phyloP scores from a whole-genome alignment of 495 filamentous ascomycete genomes.

The Cercophora sp. region DNA sequence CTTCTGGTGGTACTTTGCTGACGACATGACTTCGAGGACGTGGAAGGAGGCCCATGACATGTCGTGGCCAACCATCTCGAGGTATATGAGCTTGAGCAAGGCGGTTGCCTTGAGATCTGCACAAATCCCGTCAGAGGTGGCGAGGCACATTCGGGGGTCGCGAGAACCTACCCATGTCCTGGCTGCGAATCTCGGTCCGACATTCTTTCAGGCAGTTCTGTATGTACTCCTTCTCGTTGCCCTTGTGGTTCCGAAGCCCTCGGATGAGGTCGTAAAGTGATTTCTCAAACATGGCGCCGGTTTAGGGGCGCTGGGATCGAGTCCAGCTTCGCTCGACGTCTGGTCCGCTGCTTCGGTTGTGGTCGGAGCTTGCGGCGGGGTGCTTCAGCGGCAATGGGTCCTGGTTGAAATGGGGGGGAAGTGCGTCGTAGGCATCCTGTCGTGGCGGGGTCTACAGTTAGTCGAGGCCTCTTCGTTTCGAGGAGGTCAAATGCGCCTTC shows the following conservation, averaged over 20 bases:
- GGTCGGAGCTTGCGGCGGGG: too few species aligned
- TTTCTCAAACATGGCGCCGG: conserved; percentile 63
- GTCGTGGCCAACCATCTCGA: conserved; percentile 98
- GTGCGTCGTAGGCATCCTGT: conserved; percentile 8
- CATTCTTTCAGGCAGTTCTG: conserved; percentile 90
- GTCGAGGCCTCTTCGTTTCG: too few species aligned
- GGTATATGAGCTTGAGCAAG: conserved; percentile 87
- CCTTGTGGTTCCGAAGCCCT: conserved; percentile 89
- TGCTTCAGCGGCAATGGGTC: background rate
- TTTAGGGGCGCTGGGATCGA: background rate
- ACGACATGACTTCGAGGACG: conserved; percentile 98
- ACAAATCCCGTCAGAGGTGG: too few species aligned
- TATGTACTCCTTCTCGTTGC: conserved; percentile 89
- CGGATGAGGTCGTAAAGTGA: conserved; percentile 98
- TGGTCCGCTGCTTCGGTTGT: too few species aligned
- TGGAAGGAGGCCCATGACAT: conserved; percentile 99
- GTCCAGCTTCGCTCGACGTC: conserved; percentile 2
- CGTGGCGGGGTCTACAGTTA: too few species aligned
- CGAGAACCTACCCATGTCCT: conserved; percentile 74
- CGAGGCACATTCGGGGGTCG: too few species aligned
- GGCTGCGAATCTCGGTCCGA: conserved; percentile 78
- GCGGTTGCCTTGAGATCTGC: conserved; percentile 93
- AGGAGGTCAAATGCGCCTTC: too few species aligned
- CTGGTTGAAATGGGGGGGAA: background rate
- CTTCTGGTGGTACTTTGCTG: conserved; percentile 88